Evolutionary conservation across 768 basidiomycete species (phyloP).

Genomic region (Hericium rajendrae): DNA sequence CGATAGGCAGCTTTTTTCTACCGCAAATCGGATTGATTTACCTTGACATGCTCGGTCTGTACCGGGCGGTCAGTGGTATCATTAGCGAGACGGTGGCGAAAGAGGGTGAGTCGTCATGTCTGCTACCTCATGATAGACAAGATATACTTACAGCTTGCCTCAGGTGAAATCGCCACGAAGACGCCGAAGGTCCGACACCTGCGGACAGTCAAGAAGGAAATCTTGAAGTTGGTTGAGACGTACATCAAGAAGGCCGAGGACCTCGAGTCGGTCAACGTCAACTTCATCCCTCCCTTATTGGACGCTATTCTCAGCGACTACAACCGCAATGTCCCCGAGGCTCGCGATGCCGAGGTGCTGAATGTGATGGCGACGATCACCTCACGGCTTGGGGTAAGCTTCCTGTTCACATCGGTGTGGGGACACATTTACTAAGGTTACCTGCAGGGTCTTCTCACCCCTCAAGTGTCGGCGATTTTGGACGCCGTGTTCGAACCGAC

Average conservation of each 20-base stretch:
- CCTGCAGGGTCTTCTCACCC: conserved; percentile 67
- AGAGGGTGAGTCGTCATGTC: conserved; percentile 45
- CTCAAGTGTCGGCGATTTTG: conserved; percentile 89
- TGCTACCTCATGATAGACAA: not conserved
- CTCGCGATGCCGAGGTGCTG: conserved; percentile 93
- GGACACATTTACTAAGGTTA: conserved; percentile 9
- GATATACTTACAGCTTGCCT: not conserved
- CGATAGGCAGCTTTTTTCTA: conserved; percentile 93
- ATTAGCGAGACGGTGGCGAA: conserved; percentile 88
- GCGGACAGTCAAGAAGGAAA: conserved; percentile 97
- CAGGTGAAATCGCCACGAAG: conserved; percentile 87
- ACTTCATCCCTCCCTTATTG: conserved; percentile 88
- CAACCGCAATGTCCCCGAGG: conserved; percentile 84
- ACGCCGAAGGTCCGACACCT: conserved; percentile 93
- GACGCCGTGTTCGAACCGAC: conserved; percentile 98
- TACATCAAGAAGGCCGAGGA: conserved; percentile 98
- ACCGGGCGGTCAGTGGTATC: conserved; percentile 94
- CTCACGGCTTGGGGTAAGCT: conserved; percentile 72
- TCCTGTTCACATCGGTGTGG: not conserved
- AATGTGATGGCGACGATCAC: conserved; percentile 97
- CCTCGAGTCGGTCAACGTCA: conserved; percentile 82
- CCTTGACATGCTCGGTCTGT: conserved; percentile 95
- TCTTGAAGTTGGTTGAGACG: conserved; percentile 93
- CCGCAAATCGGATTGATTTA: conserved; percentile 96
- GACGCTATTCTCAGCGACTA: conserved; percentile 99